These are phyloP conservation scores for Annona squamosa DNA, from an alignment of 164 flowering plant genomes.

Conservation along the genomic window DNA sequence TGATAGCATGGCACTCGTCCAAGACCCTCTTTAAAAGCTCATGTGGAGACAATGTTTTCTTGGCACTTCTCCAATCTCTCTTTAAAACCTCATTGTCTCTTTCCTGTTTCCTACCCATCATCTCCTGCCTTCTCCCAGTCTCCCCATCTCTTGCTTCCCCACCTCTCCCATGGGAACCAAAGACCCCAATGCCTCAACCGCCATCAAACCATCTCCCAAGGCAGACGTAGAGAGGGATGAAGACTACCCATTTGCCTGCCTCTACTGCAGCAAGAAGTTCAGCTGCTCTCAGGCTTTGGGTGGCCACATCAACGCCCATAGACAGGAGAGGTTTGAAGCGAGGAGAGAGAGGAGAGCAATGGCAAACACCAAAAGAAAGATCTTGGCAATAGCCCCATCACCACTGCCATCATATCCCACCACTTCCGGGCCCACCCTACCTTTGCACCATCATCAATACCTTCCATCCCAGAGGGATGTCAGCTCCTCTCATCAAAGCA, in stretches of 20 bases:
- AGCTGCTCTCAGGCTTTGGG: neutral
- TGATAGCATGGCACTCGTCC: neutral
- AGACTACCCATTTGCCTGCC: neutral
- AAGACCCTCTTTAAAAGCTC: neutral
- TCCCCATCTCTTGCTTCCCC: neutral
- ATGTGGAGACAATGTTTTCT: too few species aligned
- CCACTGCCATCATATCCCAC: neutral
- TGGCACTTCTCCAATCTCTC: too few species aligned
- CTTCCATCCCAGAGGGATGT: neutral
- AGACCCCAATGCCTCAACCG: neutral
- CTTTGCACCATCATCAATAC: neutral
- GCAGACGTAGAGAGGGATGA: too few species aligned
- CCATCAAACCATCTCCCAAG: neutral
- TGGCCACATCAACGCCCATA: conserved; percentile 2
- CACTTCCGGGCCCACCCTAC: neutral
- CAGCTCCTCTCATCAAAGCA: neutral
- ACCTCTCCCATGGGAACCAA: neutral
- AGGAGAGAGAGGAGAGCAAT: conserved; percentile 3
- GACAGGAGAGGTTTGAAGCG: conserved; percentile 2
- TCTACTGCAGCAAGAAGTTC: neutral
- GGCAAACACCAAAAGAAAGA: neutral
- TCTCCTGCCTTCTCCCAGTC: neutral
- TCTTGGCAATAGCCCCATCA: neutral
- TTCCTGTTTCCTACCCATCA: neutral
- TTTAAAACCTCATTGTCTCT: neutral